Evolutionary conservation across 1,139 yeast species (phyloP), one percentile per base, ranked within the genome.

Genomic region (Saccharomyces pastorianus): DNA sequence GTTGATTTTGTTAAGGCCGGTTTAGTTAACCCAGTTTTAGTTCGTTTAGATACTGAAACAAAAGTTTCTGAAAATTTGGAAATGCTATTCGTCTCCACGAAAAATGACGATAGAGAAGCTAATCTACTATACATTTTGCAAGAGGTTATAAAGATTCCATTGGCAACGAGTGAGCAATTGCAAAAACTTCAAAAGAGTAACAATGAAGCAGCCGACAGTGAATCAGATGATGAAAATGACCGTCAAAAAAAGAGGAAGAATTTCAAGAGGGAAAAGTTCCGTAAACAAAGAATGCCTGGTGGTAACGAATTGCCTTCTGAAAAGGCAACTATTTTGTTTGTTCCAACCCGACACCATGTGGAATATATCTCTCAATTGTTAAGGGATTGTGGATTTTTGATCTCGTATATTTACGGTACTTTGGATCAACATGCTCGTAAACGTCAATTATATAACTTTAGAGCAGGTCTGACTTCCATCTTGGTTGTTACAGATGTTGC

Each of bases 1-100:
- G 96, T 95, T 28, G 98, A 93, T 64, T 93, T 93, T 73, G 99
- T 99, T 51, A 91, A 91, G 67, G 98, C 99, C 3, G 99, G 99
- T 8, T 77, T 93, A 51, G 80, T 84, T 2, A 93, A 90, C 65
- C 99, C 99, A 0, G 90, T 89, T 14, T 80, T 93, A 58, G 96
- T 93, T 20, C 80, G 99, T 65, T 76, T 93, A 56, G 99, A 93
- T 73, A 85, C 96, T 1, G 99, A 93, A 65, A 75, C 90, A 11
- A 93, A 91, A 65, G 82, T 93, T 47, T 86, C 96, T 1, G 96
- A 91, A 55, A 83, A 90, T 57, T 79, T 93, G 63, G 96, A 95
- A 70, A 87, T 91, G 96, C 84, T 90, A 1, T 93, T 87, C 64
- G 77, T 93, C 60, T 74, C 95, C 20, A 80, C 89, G 9, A 93